phyloP scores from a whole-genome alignment of 257 asterid species.

The Solanum piurae region DNA sequence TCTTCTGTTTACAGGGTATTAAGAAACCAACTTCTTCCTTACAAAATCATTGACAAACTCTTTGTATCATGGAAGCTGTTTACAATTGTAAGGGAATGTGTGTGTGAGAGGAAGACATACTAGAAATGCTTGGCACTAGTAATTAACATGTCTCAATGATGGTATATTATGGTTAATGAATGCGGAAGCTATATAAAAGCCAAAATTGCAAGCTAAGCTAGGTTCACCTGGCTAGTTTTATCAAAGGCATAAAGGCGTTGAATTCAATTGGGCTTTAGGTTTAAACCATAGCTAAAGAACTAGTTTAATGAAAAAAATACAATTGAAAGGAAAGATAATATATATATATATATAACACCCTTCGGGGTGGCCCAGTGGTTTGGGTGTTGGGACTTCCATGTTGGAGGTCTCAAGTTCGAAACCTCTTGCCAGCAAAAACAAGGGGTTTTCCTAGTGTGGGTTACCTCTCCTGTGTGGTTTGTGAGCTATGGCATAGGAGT shows the following conservation, averaged over 20 bases:
- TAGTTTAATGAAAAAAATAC: neutral
- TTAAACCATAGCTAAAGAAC: neutral
- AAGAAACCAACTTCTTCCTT: neutral
- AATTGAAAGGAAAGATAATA: neutral
- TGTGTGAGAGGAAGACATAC: neutral
- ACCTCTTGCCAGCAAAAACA: too few relatives aligned
- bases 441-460: too few relatives aligned
- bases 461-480: too few relatives aligned
- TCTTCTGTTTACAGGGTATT: neutral
- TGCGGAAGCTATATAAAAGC: neutral
- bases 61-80: neutral
- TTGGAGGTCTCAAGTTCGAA: too few relatives aligned
- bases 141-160: neutral
- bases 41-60: neutral
- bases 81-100: neutral
- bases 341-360: too few relatives aligned
- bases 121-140: neutral
- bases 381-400: too few relatives aligned
- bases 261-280: neutral
- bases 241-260: neutral
- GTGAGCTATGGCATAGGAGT: too few relatives aligned
- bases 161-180: neutral
- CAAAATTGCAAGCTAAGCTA: neutral
- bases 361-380: too few relatives aligned
- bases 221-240: neutral